phyloP scores from a whole-genome alignment of 441 rosid species.

The Theobroma grandiflorum region DNA sequence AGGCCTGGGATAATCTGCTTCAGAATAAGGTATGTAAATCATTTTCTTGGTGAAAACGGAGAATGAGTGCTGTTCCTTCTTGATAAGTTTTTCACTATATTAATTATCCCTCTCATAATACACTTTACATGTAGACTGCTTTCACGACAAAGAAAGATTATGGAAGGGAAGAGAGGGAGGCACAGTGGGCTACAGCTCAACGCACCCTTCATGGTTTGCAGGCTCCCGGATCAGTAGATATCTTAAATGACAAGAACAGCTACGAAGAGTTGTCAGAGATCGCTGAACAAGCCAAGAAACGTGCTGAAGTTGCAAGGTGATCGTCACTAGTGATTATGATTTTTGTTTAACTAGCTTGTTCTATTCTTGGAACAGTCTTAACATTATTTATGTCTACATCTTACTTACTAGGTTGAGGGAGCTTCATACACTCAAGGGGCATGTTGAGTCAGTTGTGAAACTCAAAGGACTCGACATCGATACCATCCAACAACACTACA shows the following conservation, averaged over 20 bases:
- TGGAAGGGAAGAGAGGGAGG: constrained; percentile 75
- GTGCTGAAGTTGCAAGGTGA: constrained; percentile 75
- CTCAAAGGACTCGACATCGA: constrained; percentile 78
- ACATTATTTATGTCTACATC: not conserved
- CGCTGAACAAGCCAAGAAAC: constrained; percentile 70
- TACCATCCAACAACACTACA: constrained; percentile 75
- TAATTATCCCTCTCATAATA: not conserved
- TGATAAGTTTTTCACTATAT: not conserved
- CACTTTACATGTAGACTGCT: constrained; percentile 48
- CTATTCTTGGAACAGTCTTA: not conserved
- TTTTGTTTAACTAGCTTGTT: constrained; percentile 1
- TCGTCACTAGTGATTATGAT: not conserved
- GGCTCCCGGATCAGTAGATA: constrained; percentile 49
- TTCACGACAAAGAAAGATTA: constrained; percentile 80
- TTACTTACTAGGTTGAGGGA: constrained; percentile 62
- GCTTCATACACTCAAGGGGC: constrained; percentile 76
- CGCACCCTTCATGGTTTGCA: constrained; percentile 77
- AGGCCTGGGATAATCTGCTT: constrained; percentile 52
- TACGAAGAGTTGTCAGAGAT: constrained; percentile 65
- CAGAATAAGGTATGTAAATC: constrained; percentile 53
- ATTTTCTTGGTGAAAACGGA: not conserved
- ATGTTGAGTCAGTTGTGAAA: constrained; percentile 77
- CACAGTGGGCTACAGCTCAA: constrained; percentile 77
- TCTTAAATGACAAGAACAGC: constrained; percentile 54
- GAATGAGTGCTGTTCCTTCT: not conserved